Percentiles rank a stretch among this genome's conserved stretches.
phyloP scores from a whole-genome alignment of 305 asterid species.

The Fraxinus floribunda region DNA sequence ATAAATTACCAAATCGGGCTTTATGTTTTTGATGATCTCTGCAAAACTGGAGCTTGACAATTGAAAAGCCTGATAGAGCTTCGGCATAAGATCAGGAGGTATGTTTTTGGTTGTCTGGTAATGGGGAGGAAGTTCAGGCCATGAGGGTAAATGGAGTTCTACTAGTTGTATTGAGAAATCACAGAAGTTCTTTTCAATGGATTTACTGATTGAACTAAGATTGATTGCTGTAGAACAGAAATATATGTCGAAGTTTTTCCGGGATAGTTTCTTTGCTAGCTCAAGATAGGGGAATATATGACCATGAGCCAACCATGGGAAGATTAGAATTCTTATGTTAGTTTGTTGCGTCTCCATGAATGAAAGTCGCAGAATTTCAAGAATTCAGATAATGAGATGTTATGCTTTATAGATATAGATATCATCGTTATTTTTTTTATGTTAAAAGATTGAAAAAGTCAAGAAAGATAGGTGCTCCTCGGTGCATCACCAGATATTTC shows the following conservation, averaged over 20 bases:
- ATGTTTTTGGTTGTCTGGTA: slow-evolving; percentile 27
- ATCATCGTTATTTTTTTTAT: not conserved
- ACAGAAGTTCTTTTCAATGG: slow-evolving; percentile 2
- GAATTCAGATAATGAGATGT: not conserved
- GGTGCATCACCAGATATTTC: not conserved
- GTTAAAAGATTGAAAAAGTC: not conserved
- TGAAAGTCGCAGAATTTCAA: not conserved
- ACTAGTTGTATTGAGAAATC: slow-evolving; percentile 15
- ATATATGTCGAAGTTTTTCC: slow-evolving; percentile 26
- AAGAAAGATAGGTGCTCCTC: not conserved
- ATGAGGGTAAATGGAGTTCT: slow-evolving; percentile 27
- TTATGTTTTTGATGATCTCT: slow-evolving; percentile 1
- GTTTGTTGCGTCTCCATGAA: slow-evolving; percentile 23
- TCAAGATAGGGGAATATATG: slow-evolving; percentile 36
- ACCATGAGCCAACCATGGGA: slow-evolving; percentile 49
- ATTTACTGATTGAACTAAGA: slow-evolving; percentile 20
- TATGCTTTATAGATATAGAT: not conserved
- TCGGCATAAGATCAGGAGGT: not conserved
- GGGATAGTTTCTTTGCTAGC: slow-evolving; percentile 23
- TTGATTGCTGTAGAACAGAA: slow-evolving; percentile 28
- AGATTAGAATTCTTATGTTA: slow-evolving; percentile 25
- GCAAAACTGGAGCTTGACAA: slow-evolving; percentile 14
- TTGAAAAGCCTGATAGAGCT: slow-evolving; percentile 23
- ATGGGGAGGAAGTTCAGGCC: slow-evolving; percentile 30
- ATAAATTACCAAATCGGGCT: slow-evolving; percentile 26